Percentiles rank a stretch among this genome's conserved stretches.
Evolutionary conservation across 2,329 filamentous ascomycete species (phyloP).

Genomic region (Paracoccidioides brasiliensis): DNA sequence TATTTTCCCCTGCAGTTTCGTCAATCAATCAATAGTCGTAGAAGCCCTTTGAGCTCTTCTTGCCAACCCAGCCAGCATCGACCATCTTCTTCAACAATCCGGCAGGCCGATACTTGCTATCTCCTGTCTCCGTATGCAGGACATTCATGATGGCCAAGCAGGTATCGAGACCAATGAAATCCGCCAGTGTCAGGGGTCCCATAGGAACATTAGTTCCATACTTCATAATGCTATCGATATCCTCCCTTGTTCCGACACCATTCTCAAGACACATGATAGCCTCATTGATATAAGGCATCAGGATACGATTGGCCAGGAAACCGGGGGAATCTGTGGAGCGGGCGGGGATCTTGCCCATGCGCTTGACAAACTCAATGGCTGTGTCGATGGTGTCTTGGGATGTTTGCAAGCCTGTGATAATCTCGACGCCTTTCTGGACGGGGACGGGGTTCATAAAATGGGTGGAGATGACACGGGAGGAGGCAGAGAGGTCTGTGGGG

Average conservation of each 20-base stretch:
- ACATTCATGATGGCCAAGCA: conserved; percentile 97
- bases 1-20: not conserved
- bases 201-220: conserved; percentile 98
- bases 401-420: conserved; percentile 89
- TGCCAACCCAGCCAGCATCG: conserved; percentile 91
- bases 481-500: conserved; percentile 64
- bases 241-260: conserved; percentile 72
- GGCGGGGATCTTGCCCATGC: conserved; percentile 86
- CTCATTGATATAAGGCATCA: conserved; percentile 99
- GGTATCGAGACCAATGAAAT: conserved; percentile 95
- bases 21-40: conserved; percentile 41
- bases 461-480: conserved; percentile 81
- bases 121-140: conserved; percentile 76
- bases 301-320: conserved; percentile 88
- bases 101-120: conserved; percentile 88
- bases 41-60: conserved; percentile 94
- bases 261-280: conserved; percentile 94
- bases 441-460: conserved; percentile 99
- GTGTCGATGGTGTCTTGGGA: conserved; percentile 68
- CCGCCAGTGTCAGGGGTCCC: conserved; percentile 84
- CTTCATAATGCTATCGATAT: conserved; percentile 98
- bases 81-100: conserved; percentile 90
- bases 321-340: conserved; percentile 81
- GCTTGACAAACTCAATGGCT: conserved; percentile 71
- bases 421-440: conserved; percentile 92